A percentile compares a stretch with the other conserved stretches of the same genome.
phyloP scores from a whole-genome alignment of 306 rosid genomes.

The Lotus japonicus region DNA sequence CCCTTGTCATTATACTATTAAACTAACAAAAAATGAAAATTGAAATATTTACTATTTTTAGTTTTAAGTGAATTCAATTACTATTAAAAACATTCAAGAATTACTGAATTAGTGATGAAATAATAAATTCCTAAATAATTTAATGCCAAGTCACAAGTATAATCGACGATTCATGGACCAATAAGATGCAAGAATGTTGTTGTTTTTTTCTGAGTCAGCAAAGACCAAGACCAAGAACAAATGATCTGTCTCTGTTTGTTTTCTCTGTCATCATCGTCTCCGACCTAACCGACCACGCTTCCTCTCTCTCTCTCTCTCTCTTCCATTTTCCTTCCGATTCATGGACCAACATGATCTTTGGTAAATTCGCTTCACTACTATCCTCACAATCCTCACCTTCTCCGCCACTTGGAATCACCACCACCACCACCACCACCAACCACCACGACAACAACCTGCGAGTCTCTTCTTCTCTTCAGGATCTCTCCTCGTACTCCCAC shows the following conservation, averaged over 20 bases:
- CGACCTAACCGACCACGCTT: conserved; percentile 30
- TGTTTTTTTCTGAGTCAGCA: neutral
- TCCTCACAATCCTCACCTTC: conserved; percentile 27
- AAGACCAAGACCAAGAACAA: neutral
- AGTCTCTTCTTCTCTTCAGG: conserved; percentile 79
- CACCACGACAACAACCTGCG: conserved; percentile 28
- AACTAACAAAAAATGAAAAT: too few species aligned
- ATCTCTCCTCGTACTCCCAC: conserved; percentile 53
- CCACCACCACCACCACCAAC: neutral
- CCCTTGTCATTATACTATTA: too few species aligned
- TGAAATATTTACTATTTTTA: too few species aligned
- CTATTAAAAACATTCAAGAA: too few species aligned
- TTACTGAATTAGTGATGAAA: too few species aligned
- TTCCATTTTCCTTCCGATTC: neutral
- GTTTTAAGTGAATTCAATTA: too few species aligned
- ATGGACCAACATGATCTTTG: conserved; percentile 53
- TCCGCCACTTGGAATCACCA: neutral
- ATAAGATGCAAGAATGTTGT: neutral
- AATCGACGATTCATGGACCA: too few species aligned
- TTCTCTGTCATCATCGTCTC: neutral
- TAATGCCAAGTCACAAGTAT: too few species aligned
- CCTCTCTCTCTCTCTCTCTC: neutral
- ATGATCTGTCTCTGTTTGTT: neutral
- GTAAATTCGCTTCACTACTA: conserved; percentile 41
- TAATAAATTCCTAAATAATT: too few species aligned